phyloP scores from a whole-genome alignment of 331 rosid genomes.

The Saraca asoca region DNA sequence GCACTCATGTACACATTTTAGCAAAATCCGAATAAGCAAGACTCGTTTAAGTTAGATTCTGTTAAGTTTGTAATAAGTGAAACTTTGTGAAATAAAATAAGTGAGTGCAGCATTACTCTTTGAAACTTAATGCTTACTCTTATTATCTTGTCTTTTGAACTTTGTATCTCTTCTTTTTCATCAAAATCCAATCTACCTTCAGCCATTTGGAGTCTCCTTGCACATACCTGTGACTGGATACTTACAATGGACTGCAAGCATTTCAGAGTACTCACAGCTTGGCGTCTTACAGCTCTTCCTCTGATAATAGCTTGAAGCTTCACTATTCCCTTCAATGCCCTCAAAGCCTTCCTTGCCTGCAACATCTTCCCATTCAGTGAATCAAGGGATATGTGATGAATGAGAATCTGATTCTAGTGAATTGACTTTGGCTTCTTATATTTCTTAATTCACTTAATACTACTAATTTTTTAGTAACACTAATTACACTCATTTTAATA shows the following conservation, averaged over 20 bases:
- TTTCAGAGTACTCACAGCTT: conserved; percentile 73
- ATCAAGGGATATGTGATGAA: background rate
- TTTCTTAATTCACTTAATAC: background rate
- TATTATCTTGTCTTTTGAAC: conserved; percentile 56
- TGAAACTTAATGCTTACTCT: conserved; percentile 41
- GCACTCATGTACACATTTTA: no score
- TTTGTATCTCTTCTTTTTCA: conserved; percentile 45
- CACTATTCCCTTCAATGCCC: conserved; percentile 92
- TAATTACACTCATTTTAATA: no score
- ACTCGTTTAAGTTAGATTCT: no score
- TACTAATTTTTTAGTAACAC: background rate
- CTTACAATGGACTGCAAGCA: conserved; percentile 83
- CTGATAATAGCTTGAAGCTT: conserved; percentile 90
- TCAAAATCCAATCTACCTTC: conserved; percentile 44
- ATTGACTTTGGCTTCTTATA: conserved; percentile 8
- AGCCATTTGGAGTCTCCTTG: conserved; percentile 56
- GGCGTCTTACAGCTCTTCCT: conserved; percentile 83
- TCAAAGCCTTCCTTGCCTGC: conserved; percentile 85
- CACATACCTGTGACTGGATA: conserved; percentile 72
- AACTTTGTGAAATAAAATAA: no score
- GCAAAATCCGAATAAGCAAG: no score
- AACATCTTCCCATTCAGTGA: conserved; percentile 26
- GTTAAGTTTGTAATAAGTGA: no score
- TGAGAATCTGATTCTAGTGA: conserved; percentile 10
- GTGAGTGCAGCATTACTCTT: no score